Conservation (phyloP, 2,329 filamentous ascomycete genomes). For the Hypoxylon rubiginosum region DNA sequence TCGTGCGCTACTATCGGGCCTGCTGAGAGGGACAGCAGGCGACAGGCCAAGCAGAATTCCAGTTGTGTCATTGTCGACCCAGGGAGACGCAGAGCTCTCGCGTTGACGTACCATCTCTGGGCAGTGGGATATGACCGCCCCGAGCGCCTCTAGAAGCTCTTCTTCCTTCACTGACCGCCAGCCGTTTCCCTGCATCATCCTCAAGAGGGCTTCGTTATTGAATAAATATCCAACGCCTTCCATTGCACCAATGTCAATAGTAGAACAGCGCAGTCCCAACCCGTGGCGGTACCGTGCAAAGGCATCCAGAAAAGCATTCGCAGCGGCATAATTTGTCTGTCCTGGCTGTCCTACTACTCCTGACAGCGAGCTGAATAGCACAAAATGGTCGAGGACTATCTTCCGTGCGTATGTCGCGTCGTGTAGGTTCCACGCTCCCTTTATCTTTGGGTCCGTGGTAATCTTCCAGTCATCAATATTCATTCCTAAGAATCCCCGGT, state of each 20-base stretch:
- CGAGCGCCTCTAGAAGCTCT: slow-evolving; percentile 32
- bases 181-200: slow-evolving; percentile 34
- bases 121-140: slow-evolving; percentile 11
- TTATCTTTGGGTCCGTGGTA: slow-evolving; percentile 50
- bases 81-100: too few species aligned
- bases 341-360: slow-evolving; percentile 46
- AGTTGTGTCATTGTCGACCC: slow-evolving; percentile 15
- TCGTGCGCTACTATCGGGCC: slow-evolving; percentile 18
- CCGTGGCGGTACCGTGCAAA: slow-evolving; percentile 50
- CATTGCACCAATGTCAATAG: slow-evolving; percentile 55
- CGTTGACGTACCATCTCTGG: too few species aligned
- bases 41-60: slow-evolving; percentile 30
- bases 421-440: slow-evolving; percentile 55
- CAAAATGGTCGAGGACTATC: slow-evolving; percentile 54
- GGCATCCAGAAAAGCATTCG: slow-evolving; percentile 55
- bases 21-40: slow-evolving; percentile 26
- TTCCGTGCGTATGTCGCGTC: slow-evolving; percentile 40
- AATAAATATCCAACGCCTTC: slow-evolving; percentile 54
- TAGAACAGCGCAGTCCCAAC: slow-evolving; percentile 51
- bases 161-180: slow-evolving; percentile 26
- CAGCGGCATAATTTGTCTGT: slow-evolving; percentile 56
- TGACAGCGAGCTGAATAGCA: slow-evolving; percentile 51
- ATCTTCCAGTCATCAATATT: slow-evolving; percentile 54
- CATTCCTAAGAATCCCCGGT: slow-evolving; percentile 54
- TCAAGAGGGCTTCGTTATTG: slow-evolving; percentile 22